Evolutionary conservation across 2,329 filamentous ascomycete genomes (phyloP).

Genomic region (Coniochaeta sp.): DNA sequence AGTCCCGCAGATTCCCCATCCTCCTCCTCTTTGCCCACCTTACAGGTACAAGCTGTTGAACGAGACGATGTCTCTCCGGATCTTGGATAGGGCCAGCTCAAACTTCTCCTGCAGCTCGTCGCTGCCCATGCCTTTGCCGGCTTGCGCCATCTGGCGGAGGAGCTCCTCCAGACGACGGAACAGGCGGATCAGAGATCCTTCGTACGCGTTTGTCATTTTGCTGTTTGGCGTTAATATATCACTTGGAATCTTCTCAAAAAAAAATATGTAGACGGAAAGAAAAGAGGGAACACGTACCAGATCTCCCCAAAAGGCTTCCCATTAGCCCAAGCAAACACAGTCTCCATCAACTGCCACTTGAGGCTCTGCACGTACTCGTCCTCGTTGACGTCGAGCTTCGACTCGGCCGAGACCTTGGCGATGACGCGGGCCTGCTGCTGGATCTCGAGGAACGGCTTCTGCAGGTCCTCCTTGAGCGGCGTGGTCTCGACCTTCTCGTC

Average conservation of each 20-base stretch:
- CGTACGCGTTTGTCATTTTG: constrained; percentile 99
- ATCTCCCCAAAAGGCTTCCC: constrained; percentile 88
- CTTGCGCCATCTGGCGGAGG: constrained; percentile 89
- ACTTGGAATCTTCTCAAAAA: neutral
- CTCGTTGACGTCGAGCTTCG: constrained; percentile 89
- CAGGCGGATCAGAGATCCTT: constrained; percentile 90
- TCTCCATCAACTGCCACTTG: constrained; percentile 96
- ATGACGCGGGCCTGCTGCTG: constrained; percentile 80
- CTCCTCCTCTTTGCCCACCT: neutral
- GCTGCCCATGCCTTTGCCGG: constrained; percentile 95
- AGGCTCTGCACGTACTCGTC: constrained; percentile 86
- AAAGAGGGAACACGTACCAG: constrained; percentile 58
- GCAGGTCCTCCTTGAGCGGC: constrained; percentile 73
- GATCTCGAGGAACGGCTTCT: constrained; percentile 80
- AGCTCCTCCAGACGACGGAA: constrained; percentile 95
- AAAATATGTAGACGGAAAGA: neutral
- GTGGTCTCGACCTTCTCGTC: constrained; percentile 87
- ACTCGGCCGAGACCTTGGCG: constrained; percentile 90
- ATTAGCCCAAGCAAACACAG: constrained; percentile 85
- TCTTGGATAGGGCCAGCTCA: constrained; percentile 75
- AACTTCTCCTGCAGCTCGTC: constrained; percentile 92
- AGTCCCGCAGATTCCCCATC: neutral
- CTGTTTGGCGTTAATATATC: constrained; percentile 26
- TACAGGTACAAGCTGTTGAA: constrained; percentile 21
- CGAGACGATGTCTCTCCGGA: constrained; percentile 80